phyloP scores from a whole-genome alignment of 345 rosid species.

The Toxicodendron radicans region DNA sequence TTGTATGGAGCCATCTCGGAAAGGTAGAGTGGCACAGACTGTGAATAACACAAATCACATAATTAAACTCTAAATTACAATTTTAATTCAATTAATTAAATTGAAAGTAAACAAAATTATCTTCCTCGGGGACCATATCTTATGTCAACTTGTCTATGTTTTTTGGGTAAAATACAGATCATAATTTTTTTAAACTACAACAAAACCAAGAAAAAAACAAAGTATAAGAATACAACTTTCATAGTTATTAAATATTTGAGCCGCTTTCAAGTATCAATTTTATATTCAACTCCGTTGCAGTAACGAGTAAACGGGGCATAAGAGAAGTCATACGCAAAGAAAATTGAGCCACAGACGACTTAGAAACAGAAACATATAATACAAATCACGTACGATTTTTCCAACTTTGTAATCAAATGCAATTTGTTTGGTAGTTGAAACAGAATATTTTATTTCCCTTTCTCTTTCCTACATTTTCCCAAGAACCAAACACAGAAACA shows the following conservation, averaged over 20 bases:
- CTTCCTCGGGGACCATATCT: constrained; percentile 20
- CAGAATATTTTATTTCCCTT: neutral
- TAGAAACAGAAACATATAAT: neutral
- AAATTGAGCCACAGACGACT: constrained; percentile 4
- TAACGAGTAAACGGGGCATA: constrained; percentile 10
- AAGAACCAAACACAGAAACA: constrained; percentile 20
- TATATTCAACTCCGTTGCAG: constrained; percentile 28
- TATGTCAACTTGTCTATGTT: constrained; percentile 22
- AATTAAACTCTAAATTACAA: neutral
- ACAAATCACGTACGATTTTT: constrained; percentile 3
- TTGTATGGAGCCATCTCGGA: constrained; percentile 99
- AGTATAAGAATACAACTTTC: constrained; percentile 13
- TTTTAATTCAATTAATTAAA: neutral
- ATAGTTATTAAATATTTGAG: neutral
- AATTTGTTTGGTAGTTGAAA: constrained; percentile 12
- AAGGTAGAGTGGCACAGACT: constrained; percentile 94
- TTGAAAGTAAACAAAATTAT: neutral
- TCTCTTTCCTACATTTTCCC: constrained; percentile 11
- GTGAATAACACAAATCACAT: constrained; percentile 28
- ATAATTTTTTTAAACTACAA: neutral
- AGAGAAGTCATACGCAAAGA: neutral
- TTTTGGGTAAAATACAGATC: neutral
- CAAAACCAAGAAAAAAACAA: constrained; percentile 7
- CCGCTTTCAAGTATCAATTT: constrained; percentile 14
- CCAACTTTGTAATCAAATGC: neutral